Percentiles rank a stretch among this genome's conserved stretches.
Evolutionary conservation across 306 rosid genomes (phyloP).

Genomic region (Medicago arabica): DNA sequence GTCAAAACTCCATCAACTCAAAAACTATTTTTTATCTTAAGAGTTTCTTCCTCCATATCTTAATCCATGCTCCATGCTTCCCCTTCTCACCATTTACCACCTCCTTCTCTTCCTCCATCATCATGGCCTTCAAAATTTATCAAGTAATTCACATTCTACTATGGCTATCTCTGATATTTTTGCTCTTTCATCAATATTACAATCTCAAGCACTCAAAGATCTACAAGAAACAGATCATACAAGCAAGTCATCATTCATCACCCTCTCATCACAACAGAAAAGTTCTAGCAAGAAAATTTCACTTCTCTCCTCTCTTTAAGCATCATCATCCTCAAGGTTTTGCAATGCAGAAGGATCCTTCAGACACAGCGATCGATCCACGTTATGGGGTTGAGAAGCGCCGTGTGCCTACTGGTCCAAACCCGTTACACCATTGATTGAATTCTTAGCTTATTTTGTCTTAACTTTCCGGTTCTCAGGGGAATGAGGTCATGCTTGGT

Average conservation of each 20-base stretch:
- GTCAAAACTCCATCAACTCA: conserved; percentile 34
- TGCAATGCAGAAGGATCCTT: conserved; percentile 36
- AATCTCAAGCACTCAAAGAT: conserved; percentile 55
- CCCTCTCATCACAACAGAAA: conserved; percentile 57
- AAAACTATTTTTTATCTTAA: conserved; percentile 26
- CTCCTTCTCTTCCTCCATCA: conserved; percentile 59
- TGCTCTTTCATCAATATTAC: conserved; percentile 64
- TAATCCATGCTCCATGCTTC: conserved; percentile 72
- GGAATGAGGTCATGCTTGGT: not conserved
- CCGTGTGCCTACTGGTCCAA: conserved; percentile 94
- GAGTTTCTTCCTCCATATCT: conserved; percentile 44
- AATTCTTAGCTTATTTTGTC: conserved; percentile 19
- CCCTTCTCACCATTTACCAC: conserved; percentile 49
- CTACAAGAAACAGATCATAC: conserved; percentile 50
- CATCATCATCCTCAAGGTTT: conserved; percentile 34
- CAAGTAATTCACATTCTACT: conserved; percentile 59
- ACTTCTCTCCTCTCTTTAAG: conserved; percentile 74
- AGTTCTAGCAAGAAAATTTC: conserved; percentile 72
- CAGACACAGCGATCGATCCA: conserved; percentile 66
- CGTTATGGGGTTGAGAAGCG: conserved; percentile 91
- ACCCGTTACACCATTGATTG: conserved; percentile 81
- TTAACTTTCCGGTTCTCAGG: not conserved
- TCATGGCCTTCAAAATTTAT: conserved; percentile 75
- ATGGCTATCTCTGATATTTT: conserved; percentile 58
- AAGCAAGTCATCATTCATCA: conserved; percentile 36